A percentile compares a stretch with the other conserved stretches of the same genome.
Evolutionary conservation across 2,329 filamentous ascomycete species (phyloP).

Genomic region (Coniochaeta pulveracea): DNA sequence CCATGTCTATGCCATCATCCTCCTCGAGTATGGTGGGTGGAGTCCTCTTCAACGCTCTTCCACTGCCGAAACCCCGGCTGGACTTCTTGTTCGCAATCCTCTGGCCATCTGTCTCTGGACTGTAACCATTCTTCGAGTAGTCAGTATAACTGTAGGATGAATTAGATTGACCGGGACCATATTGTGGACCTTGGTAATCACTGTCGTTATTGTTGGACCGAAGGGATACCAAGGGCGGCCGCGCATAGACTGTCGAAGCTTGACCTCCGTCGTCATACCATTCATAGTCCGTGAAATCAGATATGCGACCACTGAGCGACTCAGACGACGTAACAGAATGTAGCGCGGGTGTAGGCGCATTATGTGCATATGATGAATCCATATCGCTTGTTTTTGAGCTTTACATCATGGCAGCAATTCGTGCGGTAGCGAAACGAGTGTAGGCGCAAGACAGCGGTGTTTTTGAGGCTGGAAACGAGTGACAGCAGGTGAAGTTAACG

Average conservation of each 20-base stretch:
- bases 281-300: slow-evolving; percentile 18
- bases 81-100: slow-evolving; percentile 5
- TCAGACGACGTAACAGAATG: slow-evolving; percentile 10
- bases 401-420: too few relatives aligned
- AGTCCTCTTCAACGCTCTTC: slow-evolving; percentile 11
- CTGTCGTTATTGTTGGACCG: slow-evolving; percentile 16
- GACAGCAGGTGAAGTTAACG: too few relatives aligned
- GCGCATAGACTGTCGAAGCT: slow-evolving; percentile 13
- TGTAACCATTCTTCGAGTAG: slow-evolving; percentile 9
- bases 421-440: too few relatives aligned
- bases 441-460: too few relatives aligned
- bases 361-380: too few relatives aligned
- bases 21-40: slow-evolving; percentile 24
- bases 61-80: slow-evolving; percentile 8
- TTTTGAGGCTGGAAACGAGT: too few relatives aligned
- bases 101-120: slow-evolving; percentile 8
- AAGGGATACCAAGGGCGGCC: slow-evolving; percentile 28
- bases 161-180: slow-evolving; percentile 13
- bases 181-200: slow-evolving; percentile 4
- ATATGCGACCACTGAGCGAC: slow-evolving; percentile 16
- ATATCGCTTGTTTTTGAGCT: too few relatives aligned
- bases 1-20: slow-evolving; percentile 25
- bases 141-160: slow-evolving; percentile 8
- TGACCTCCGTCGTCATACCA: slow-evolving; percentile 44
- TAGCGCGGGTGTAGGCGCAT: too few relatives aligned